Conservation (phyloP, 345 rosid genomes). For the Eucalyptus pauciflora region DNA sequence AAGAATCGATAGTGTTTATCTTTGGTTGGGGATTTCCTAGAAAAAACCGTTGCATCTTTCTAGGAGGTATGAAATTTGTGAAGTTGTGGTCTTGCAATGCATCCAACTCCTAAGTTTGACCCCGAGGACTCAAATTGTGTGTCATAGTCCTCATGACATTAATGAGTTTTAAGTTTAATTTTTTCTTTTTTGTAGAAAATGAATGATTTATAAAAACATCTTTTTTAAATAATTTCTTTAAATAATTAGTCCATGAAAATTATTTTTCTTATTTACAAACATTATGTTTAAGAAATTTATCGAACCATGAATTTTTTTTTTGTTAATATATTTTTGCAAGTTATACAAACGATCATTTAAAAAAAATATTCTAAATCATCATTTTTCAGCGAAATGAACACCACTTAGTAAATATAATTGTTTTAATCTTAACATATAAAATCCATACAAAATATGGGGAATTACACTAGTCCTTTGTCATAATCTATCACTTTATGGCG, state of each 20-base stretch:
- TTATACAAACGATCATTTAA: background rate
- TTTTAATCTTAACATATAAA: background rate
- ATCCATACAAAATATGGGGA: background rate
- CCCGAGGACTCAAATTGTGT: background rate
- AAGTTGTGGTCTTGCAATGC: background rate
- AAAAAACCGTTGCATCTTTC: background rate
- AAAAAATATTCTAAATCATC: background rate
- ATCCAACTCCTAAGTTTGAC: background rate
- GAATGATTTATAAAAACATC: background rate
- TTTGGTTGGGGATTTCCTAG: too few relatives aligned
- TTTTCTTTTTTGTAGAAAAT: too few relatives aligned
- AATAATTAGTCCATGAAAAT: too few relatives aligned
- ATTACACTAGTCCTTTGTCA: background rate
- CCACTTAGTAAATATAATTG: background rate
- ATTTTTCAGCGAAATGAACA: background rate
- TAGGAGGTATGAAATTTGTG: fast-evolving
- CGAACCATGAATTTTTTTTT: fast-evolving
- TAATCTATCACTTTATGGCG: background rate
- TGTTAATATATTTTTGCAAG: background rate
- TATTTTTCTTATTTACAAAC: background rate
- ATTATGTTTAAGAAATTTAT: background rate
- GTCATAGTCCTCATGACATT: background rate
- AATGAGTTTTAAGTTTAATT: too few relatives aligned
- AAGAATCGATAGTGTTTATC: background rate
- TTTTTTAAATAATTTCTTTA: background rate